Evolutionary conservation across 306 rosid species (phyloP).

Genomic region (Trifolium dubium): DNA sequence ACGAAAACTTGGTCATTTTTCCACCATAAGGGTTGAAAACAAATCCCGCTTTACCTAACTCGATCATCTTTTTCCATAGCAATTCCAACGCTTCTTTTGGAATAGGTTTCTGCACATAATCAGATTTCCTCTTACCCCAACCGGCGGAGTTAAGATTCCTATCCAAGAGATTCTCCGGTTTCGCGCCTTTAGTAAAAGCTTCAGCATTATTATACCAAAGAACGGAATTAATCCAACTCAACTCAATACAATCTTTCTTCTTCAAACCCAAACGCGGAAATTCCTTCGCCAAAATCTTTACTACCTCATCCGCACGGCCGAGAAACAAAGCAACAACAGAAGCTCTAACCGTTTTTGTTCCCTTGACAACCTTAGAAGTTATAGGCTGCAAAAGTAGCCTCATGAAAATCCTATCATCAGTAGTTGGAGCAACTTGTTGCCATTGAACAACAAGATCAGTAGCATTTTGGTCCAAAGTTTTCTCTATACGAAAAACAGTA

Average conservation of each 20-base stretch:
- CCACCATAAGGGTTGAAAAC: conserved; percentile 69
- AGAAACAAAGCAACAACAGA: conserved; percentile 42
- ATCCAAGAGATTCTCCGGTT: conserved; percentile 12
- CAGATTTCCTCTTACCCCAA: conserved; percentile 55
- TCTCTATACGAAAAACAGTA: conserved; percentile 50
- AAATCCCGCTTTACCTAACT: conserved; percentile 40
- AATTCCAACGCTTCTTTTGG: conserved; percentile 48
- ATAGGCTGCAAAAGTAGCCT: conserved; percentile 46
- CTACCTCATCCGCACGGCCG: not conserved
- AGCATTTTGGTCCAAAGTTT: conserved; percentile 49
- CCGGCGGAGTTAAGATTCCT: not conserved
- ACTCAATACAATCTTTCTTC: conserved; percentile 52
- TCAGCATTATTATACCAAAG: conserved; percentile 45
- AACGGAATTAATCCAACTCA: conserved; percentile 58
- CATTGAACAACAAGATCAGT: conserved; percentile 50
- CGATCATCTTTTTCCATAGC: conserved; percentile 66
- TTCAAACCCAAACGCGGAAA: conserved; percentile 61
- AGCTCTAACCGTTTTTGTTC: conserved; percentile 49
- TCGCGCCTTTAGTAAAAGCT: not conserved
- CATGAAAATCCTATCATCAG: conserved; percentile 51
- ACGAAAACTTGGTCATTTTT: conserved; percentile 60
- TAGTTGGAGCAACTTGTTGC: conserved; percentile 54
- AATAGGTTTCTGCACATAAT: conserved; percentile 54
- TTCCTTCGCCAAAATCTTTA: conserved; percentile 49
- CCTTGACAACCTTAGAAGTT: conserved; percentile 44